Percentiles rank a stretch among this genome's conserved stretches.
Evolutionary conservation across 805 yeast species (phyloP).

Genomic region (Saturnispora galanensis): DNA sequence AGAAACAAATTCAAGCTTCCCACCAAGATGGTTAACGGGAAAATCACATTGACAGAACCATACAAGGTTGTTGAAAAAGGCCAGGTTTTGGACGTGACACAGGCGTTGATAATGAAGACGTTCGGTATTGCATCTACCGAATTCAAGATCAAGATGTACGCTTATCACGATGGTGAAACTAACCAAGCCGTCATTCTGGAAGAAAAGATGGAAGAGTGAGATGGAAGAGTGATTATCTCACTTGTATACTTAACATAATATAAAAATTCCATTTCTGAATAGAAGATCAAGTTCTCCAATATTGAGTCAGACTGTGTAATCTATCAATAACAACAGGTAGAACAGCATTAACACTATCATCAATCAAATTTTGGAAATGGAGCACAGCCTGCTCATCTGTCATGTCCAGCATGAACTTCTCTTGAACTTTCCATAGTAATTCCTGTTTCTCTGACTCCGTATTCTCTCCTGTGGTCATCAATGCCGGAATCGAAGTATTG

Average conservation of each 20-base stretch:
- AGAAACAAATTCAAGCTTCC: conserved; percentile 88
- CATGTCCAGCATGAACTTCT: conserved; percentile 87
- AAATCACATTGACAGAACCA: conserved; percentile 66
- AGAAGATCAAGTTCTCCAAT: conserved; percentile 71
- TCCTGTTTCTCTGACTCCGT: conserved; percentile 64
- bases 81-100: conserved; percentile 74
- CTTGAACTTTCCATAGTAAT: conserved; percentile 85
- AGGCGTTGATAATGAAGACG: conserved; percentile 84
- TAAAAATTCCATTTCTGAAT: not conserved
- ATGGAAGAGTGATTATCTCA: not conserved
- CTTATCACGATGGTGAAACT: conserved; percentile 63
- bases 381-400: conserved; percentile 92
- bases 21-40: conserved; percentile 83
- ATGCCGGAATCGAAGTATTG: conserved; percentile 86
- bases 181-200: conserved; percentile 18
- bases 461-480: conserved; percentile 34
- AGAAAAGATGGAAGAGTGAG: conserved; percentile 7
- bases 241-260: not conserved
- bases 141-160: conserved; percentile 72
- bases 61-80: conserved; percentile 75
- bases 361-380: conserved; percentile 89
- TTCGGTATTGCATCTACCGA: conserved; percentile 93
- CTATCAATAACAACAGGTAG: conserved; percentile 93
- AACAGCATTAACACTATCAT: conserved; percentile 88
- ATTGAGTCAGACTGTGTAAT: conserved; percentile 90